phyloP scores from a whole-genome alignment of 257 asterid genomes.

The Solanum rostratum region DNA sequence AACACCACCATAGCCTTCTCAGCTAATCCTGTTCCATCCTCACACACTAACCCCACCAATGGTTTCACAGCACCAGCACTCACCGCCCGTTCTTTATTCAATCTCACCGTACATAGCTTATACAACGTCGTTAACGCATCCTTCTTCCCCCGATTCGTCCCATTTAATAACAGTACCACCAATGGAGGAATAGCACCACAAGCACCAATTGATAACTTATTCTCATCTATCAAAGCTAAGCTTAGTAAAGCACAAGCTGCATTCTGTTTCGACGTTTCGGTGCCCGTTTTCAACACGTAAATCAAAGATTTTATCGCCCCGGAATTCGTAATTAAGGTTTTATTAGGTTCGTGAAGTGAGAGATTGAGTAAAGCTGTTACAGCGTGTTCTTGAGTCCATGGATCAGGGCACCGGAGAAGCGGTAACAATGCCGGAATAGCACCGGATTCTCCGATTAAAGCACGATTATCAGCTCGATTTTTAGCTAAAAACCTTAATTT shows the following conservation, averaged over 20 bases:
- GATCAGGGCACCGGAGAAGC: conserved; percentile 68
- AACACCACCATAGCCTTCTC: conserved; percentile 98
- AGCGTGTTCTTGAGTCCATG: conserved; percentile 78
- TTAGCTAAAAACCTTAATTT: conserved; percentile 67
- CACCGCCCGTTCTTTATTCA: conserved; percentile 91
- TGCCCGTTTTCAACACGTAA: conserved; percentile 75
- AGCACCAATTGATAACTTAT: conserved; percentile 75
- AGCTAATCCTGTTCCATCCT: conserved; percentile 65
- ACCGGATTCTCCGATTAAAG: conserved; percentile 79
- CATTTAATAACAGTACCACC: conserved; percentile 58
- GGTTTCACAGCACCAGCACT: conserved; percentile 77
- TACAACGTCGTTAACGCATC: conserved; percentile 86
- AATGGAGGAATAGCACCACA: conserved; percentile 85
- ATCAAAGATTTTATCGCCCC: conserved; percentile 69
- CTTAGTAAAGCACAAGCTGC: conserved; percentile 87
- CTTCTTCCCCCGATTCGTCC: conserved; percentile 75
- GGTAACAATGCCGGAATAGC: conserved; percentile 70
- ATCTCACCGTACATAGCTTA: conserved; percentile 51
- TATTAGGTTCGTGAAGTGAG: conserved; percentile 70
- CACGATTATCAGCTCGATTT: conserved; percentile 82
- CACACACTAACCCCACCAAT: conserved; percentile 57
- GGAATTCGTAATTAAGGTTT: conserved; percentile 37
- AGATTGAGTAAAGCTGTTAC: conserved; percentile 80
- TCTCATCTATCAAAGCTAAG: conserved; percentile 73
- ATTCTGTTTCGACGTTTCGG: conserved; percentile 79